Evolutionary conservation across 208 protist species (phyloP), one percentile per base, ranked within the genome.

Genomic region (Angomonas desouzai): DNA sequence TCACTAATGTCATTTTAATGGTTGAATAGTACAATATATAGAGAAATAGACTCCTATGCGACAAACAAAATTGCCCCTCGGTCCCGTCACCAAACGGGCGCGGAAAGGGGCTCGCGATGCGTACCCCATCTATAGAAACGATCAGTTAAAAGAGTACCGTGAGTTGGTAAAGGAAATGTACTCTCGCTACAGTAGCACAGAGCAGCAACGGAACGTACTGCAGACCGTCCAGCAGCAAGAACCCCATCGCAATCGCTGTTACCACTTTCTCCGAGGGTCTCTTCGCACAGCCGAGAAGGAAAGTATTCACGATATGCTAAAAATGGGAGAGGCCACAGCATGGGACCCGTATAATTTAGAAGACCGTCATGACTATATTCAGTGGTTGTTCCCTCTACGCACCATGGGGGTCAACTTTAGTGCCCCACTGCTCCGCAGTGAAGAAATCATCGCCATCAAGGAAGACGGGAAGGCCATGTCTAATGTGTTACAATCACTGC

Each of bases 321-420:
- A 51, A 51, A 51, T 51, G 45, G 45, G 45, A 13, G 20, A 16
- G 9, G 4, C 45, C 18, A 51, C 18, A 22, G 45, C 45, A 27
- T 79, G 64, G 70, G 16, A 22, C 16, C 78, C 70, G 2, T 33
- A 68, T 3, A 36, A 58, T 33, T 71, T 94, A 7, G 86, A 96
- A 72, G 4, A 59, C 45, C 66, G 86, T 2, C 80, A 93, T 25
- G 51, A 57, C 25, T 92, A 87, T 65, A 82, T 93, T 48, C 88
- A 91, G 68, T 92, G 79, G 74, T 49, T 93, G 1, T 93, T 94
- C 47, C 87, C 91, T 4, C 81, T 94, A 27, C 78, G 77, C 13
- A 73, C 81, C 55, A 43, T 68, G n/a, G 83, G 86, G 32, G 48
- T 92, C 45, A 94, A 93, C 67, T 48, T 47, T 28, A 45, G 28